These are phyloP conservation scores for Pseudocercospora vitis DNA, from an alignment of 2,329 filamentous ascomycete genomes.

Conservation along the genomic window DNA sequence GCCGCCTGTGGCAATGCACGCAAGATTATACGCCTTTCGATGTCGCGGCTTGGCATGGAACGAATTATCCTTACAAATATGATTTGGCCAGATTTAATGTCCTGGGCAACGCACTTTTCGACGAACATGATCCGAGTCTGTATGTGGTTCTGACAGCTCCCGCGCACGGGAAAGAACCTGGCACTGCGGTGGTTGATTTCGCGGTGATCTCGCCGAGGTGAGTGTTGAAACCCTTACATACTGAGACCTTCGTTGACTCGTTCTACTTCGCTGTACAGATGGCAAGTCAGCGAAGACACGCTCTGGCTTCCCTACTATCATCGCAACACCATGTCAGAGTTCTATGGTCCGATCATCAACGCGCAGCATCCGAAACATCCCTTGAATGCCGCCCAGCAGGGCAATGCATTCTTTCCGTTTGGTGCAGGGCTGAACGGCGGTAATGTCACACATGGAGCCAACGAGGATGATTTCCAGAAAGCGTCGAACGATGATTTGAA, in stretches of 20 bases:
- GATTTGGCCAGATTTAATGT: constrained; percentile 57
- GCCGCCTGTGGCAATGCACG: constrained; percentile 19
- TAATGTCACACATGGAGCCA: constrained; percentile 18
- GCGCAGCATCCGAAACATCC: constrained; percentile 55
- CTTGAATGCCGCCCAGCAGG: constrained; percentile 14
- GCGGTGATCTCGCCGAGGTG: constrained; percentile 68
- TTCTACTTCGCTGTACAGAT: constrained; percentile 43
- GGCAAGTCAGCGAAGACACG: constrained; percentile 66
- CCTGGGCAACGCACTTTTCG: constrained; percentile 56
- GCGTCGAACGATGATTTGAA: constrained; percentile 15
- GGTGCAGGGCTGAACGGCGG: constrained; percentile 19
- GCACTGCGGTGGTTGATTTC: constrained; percentile 63
- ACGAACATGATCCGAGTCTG: constrained; percentile 65
- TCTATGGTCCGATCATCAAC: constrained; percentile 58
- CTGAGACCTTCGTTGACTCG: too few relatives aligned
- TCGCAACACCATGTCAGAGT: constrained; percentile 64
- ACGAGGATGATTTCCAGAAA: constrained; percentile 20
- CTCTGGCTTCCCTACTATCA: constrained; percentile 73
- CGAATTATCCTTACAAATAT: constrained; percentile 60
- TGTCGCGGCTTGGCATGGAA: constrained; percentile 68
- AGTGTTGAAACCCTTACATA: too few relatives aligned
- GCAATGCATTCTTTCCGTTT: constrained; percentile 15
- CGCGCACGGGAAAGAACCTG: constrained; percentile 46
- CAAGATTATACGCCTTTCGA: constrained; percentile 67
- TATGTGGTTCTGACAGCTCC: constrained; percentile 65